Percentiles rank a stretch among this genome's conserved stretches.
These are phyloP conservation scores for Botrytis cinerea DNA, from an alignment of 2,329 filamentous ascomycete genomes.

Conservation along the genomic window DNA sequence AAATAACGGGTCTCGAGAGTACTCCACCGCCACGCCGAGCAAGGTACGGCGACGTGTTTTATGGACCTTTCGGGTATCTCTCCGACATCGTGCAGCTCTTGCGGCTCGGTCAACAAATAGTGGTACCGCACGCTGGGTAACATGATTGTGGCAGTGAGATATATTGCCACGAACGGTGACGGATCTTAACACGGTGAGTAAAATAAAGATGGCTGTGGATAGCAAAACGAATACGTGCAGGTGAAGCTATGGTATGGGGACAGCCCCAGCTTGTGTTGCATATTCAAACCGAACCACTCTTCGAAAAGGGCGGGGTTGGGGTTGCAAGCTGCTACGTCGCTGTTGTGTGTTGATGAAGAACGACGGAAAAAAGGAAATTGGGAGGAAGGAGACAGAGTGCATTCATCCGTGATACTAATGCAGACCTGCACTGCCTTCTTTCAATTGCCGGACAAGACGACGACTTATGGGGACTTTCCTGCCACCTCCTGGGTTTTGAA, in stretches of 20 bases:
- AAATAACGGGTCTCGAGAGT: not conserved
- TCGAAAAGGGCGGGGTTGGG: constrained; percentile 19
- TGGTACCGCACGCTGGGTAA: constrained; percentile 8
- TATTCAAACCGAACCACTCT: not conserved
- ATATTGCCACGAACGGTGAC: constrained; percentile 9
- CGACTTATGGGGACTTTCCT: not conserved
- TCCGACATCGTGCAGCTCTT: constrained; percentile 6
- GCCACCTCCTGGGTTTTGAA: not conserved
- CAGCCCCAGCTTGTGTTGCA: constrained; percentile 11
- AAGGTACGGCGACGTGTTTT: constrained; percentile 21
- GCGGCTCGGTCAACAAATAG: constrained; percentile 5
- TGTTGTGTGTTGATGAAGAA: not conserved
- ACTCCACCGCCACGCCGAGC: constrained; percentile 16
- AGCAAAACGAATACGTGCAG: constrained; percentile 12
- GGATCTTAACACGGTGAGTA: constrained; percentile 6
- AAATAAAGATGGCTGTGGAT: constrained; percentile 6
- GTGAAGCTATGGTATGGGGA: constrained; percentile 4
- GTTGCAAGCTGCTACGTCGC: not conserved
- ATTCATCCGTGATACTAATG: not conserved
- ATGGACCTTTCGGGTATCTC: constrained; percentile 12
- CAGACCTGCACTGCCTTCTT: constrained; percentile 1
- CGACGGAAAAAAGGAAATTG: constrained; percentile 4
- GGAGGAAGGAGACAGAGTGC: not conserved
- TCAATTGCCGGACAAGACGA: constrained; percentile 2
- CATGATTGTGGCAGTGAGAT: not conserved